A percentile compares a stretch with the other conserved stretches of the same genome.
These are phyloP conservation scores for Colletotrichum scovillei DNA, from an alignment of 2,329 filamentous ascomycete genomes.

Conservation along the genomic window DNA sequence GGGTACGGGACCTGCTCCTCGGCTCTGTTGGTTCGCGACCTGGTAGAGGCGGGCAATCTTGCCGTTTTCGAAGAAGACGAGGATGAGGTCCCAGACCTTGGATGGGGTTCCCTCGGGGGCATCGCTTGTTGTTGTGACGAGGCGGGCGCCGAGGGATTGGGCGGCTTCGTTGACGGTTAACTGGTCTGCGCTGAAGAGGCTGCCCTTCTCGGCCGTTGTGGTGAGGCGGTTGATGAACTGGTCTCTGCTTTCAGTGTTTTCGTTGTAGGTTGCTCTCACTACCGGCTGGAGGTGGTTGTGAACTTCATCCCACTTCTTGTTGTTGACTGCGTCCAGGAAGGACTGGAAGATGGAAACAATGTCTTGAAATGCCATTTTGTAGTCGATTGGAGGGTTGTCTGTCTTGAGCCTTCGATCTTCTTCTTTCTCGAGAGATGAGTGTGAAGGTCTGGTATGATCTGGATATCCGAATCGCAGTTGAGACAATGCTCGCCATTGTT, in stretches of 20 bases:
- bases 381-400: neutral
- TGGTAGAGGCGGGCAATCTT: constrained; percentile 20
- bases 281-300: neutral
- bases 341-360: neutral
- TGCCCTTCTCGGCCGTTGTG: neutral
- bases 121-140: neutral
- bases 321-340: constrained; percentile 8
- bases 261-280: neutral
- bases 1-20: neutral
- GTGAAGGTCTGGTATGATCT: neutral
- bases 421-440: neutral
- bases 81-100: constrained; percentile 1
- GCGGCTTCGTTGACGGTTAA: neutral
- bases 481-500: neutral
- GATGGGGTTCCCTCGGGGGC: neutral
- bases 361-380: neutral
- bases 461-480: neutral
- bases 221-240: constrained; percentile 2
- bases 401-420: neutral
- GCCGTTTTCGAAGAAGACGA: constrained; percentile 13
- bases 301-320: constrained; percentile 14
- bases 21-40: neutral
- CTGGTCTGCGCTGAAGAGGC: neutral
- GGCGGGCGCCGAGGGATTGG: constrained; percentile 3
- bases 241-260: neutral